Base-by-base conservation (phyloP, 768 basidiomycete species). In the Phylloporus sp. region DNA sequence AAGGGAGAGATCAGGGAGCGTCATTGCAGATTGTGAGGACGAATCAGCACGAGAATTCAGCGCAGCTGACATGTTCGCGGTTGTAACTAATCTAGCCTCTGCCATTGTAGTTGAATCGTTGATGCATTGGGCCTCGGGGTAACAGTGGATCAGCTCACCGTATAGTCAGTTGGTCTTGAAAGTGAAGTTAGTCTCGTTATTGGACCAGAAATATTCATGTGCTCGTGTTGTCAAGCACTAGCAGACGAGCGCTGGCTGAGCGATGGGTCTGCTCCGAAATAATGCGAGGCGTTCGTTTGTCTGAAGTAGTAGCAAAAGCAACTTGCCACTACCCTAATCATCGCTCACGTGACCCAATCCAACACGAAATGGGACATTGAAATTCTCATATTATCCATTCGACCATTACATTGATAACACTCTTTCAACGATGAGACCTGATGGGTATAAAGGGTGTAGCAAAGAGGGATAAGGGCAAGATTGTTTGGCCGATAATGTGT, bases 1-100 rank as follows among this genome's bases (percentile, higher is more conserved):
- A 1, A 86, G 71, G 8, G 84, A 84, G 29, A 86, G 67, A 58
- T 85, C 85, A n/a, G 78, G 80, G 34, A 80, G 71, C 2, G 72
- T 78, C 40, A 72, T 70, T 16, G 63, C 59, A 1, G 79, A 79
- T 49, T 75, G 72, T 3, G 65, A 61, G 2, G 77, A 78, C 12
- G 72, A 65, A 57, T 79, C 78, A 42, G 68, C 66, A 1, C 67
- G 65, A 22, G 60, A 46, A 47, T 72, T 72, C 49, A 76, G 68
- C 15, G 77, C 72, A 11, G 71, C 67, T 43, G 78, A 78, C 76
- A 78, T 78, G 18, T 16, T 20, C 6, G 11, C 23, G 10, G 22
- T 12, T 10, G 3, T n/a, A n/a, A 34, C 24, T 34, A 18, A 32
- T 7, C 49, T 42, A 8, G 31, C 34, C 27, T 34, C 41, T 50